These are phyloP conservation scores for Linnemannia zychae DNA, from an alignment of 192 early-diverging fungal genomes.

Conservation along the genomic window DNA sequence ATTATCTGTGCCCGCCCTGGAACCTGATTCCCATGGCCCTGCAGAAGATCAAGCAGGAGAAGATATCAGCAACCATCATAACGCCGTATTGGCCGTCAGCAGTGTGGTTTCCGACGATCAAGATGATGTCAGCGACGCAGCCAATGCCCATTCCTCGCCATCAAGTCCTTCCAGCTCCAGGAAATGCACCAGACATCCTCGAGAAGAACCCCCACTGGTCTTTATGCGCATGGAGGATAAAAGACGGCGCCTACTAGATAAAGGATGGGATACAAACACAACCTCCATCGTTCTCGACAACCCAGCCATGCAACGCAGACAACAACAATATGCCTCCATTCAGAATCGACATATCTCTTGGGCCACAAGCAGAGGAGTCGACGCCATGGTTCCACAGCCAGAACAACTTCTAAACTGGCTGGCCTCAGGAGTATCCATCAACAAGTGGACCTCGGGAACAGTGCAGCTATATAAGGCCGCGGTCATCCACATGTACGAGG, in stretches of 20 bases:
- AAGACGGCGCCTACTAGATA: not conserved
- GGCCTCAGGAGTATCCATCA: not conserved
- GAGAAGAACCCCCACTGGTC: constrained; percentile 36
- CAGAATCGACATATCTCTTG: constrained; percentile 10
- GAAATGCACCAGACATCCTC: constrained; percentile 19
- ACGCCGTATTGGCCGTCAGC: constrained; percentile 28
- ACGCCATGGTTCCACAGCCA: not conserved
- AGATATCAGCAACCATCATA: constrained; percentile 20
- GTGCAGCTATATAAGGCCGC: not conserved
- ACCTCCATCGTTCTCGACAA: not conserved
- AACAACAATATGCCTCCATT: not conserved
- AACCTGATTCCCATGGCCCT: constrained; percentile 20
- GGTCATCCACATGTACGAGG: not conserved
- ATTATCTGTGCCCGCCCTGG: constrained; percentile 41
- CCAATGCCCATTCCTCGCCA: constrained; percentile 15
- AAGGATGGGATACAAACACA: constrained; percentile 1
- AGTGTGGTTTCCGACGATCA: constrained; percentile 27
- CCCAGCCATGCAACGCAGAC: not conserved
- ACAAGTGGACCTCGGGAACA: not conserved
- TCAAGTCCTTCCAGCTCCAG: constrained; percentile 5
- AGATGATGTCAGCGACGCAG: not conserved
- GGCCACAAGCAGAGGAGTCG: not conserved
- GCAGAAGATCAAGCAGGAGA: constrained; percentile 15
- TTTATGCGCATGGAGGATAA: constrained; percentile 22
- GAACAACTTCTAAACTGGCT: constrained; percentile 22